These are phyloP conservation scores for Pugionium dolabratum DNA, from an alignment of 345 rosid species.

Conservation along the genomic window DNA sequence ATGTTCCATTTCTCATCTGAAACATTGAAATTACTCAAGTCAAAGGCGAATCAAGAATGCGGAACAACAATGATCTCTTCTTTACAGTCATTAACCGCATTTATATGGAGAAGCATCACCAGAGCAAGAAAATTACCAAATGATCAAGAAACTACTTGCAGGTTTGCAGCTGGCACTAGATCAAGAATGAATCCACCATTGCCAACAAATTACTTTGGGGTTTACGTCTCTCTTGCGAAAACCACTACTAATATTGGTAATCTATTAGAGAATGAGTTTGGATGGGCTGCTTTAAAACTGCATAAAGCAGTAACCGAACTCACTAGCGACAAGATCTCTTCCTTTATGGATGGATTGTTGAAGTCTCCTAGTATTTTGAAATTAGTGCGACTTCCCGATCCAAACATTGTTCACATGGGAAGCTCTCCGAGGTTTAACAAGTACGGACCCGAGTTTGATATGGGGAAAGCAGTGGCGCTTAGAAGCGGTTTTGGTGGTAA, in stretches of 20 bases:
- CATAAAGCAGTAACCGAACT: slow-evolving; percentile 55
- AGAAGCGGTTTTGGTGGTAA: slow-evolving; percentile 68
- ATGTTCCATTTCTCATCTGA: slow-evolving; percentile 64
- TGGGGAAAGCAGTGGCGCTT: slow-evolving; percentile 69
- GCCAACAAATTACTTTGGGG: slow-evolving; percentile 56
- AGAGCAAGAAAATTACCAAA: slow-evolving; percentile 44
- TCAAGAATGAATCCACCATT: slow-evolving; percentile 57
- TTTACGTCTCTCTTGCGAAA: slow-evolving; percentile 41
- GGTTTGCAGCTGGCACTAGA: slow-evolving; percentile 49
- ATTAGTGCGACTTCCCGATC: slow-evolving; percentile 29
- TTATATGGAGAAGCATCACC: slow-evolving; percentile 62
- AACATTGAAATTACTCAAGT: slow-evolving; percentile 52
- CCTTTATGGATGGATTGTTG: slow-evolving; percentile 39
- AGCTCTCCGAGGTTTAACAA: slow-evolving; percentile 80
- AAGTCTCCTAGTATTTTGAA: slow-evolving; percentile 35
- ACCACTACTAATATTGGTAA: slow-evolving; percentile 42
- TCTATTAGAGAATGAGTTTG: slow-evolving; percentile 50
- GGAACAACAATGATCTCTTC: slow-evolving; percentile 60
- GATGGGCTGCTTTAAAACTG: slow-evolving; percentile 67
- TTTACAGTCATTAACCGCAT: slow-evolving; percentile 58
- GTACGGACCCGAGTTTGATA: slow-evolving; percentile 70
- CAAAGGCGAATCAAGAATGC: slow-evolving; percentile 56
- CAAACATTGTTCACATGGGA: slow-evolving; percentile 57
- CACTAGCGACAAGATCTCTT: slow-evolving; percentile 36
- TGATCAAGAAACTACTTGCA: slow-evolving; percentile 49